Conservation (phyloP, 208 protist genomes). For the Acanthamoeba pearcei region DNA sequence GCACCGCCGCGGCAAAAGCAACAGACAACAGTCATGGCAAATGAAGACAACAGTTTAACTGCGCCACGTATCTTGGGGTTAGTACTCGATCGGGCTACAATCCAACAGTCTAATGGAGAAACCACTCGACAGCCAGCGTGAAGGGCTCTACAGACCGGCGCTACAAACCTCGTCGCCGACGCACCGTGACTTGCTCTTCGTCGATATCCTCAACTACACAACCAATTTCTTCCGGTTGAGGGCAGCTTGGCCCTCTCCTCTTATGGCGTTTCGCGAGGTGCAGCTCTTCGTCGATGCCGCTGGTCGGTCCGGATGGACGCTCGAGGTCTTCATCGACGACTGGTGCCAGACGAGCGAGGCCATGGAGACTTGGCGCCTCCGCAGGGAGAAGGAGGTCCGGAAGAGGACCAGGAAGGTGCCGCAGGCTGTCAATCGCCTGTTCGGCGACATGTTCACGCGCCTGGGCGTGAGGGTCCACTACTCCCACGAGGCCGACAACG, state of each 20-base stretch:
- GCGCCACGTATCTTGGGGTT: too few species aligned
- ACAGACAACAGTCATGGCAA: too few species aligned
- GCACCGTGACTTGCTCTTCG: not conserved
- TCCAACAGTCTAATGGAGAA: too few species aligned
- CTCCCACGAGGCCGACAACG: constrained; percentile 45
- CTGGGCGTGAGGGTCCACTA: constrained; percentile 3
- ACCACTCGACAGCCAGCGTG: too few species aligned
- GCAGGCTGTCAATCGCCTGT: constrained; percentile 26
- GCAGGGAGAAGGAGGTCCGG: constrained; percentile 35
- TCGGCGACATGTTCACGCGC: constrained; percentile 35
- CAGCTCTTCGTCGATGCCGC: constrained; percentile 16
- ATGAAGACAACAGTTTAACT: too few species aligned
- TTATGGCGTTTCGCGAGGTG: not conserved
- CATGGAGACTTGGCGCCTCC: not conserved
- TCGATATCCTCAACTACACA: constrained; percentile 37
- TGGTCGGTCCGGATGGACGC: not conserved
- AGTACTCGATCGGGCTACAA: too few species aligned
- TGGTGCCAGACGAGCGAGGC: not conserved
- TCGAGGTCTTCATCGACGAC: constrained; percentile 49
- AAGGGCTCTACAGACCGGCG: too few species aligned
- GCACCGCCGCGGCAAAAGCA: too few species aligned
- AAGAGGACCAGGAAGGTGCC: not conserved
- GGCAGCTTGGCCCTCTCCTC: not conserved
- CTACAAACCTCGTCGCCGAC: too few species aligned
- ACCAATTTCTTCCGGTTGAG: not conserved